Base-by-base conservation (phyloP, 345 rosid species). In the Euphorbia pulcherrima region DNA sequence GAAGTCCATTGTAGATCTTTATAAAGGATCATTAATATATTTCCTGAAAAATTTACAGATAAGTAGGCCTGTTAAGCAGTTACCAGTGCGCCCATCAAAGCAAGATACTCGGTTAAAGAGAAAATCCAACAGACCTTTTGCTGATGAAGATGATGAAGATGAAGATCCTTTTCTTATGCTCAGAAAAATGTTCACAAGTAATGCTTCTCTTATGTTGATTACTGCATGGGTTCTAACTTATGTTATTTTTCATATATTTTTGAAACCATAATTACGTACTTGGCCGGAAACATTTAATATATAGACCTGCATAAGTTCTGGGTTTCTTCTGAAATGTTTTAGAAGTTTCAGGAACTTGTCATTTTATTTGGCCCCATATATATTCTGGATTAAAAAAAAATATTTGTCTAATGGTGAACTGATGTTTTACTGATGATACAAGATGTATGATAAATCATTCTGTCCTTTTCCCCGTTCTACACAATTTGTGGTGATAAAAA, bases 101-200 rank as follows among this genome's bases (percentile, higher is more conserved):
- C 83, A 72, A 67, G 85, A 78, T 68, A 67, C 79, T 35, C 81
- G 72, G 27, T 79, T 85, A 35, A 87, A 79, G 86, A 92, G 82
- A 77, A 86, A 72, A 74, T 85, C 86, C 21, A 62, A 23, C 24
- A 74, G 78, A 71, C 74, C 39, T 26, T 68, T 77, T 56, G 47
- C 68, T n/a, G 80, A 83, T 33, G 83, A 71, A 46, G 84, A 77
- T 2, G n/a, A n/a, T n/a, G 78, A 76, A 86, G 67, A 66, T 78
- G 83, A 60, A 7, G 48, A 12, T 35, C 89, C 96, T 26, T 57
- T 92, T 20, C 44, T 24, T 60, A 76, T 81, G 75, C 75, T 92
- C 64, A 85, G 96, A 74, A 28, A 73, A 58, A 83, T 92, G 85
- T 82, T 88, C 24, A n/a, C n/a, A 75, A 74, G 97, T 83, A 79